phyloP scores from a whole-genome alignment of 106 monocot genomes.

The Allium sativum region DNA sequence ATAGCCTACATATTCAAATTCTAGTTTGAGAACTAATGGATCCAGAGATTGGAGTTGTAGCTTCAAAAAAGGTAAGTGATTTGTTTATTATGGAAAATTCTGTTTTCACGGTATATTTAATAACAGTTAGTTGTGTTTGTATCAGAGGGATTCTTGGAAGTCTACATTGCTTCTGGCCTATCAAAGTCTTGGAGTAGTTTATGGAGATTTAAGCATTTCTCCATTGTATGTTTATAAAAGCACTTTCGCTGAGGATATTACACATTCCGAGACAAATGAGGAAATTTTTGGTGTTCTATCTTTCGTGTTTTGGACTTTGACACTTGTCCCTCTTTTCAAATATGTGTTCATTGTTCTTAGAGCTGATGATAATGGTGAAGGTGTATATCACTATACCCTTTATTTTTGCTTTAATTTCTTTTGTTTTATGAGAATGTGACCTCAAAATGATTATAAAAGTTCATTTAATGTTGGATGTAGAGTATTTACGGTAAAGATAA shows the following conservation, averaged over 20 bases:
- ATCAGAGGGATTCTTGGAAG: slow-evolving; percentile 55
- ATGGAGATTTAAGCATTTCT: slow-evolving; percentile 61
- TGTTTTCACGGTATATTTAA: not conserved
- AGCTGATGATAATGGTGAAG: slow-evolving; percentile 70
- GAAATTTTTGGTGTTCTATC: slow-evolving; percentile 62
- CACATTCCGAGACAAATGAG: slow-evolving; percentile 50
- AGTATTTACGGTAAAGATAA: no score
- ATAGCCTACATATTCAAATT: not conserved
- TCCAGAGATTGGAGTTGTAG: slow-evolving; percentile 1
- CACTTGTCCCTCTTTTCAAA: slow-evolving; percentile 53
- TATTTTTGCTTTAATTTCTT: not conserved
- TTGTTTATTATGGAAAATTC: not conserved
- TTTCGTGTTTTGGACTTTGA: slow-evolving; percentile 60
- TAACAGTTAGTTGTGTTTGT: not conserved
- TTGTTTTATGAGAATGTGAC: no score
- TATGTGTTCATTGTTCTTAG: slow-evolving; percentile 68
- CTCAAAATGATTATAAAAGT: no score
- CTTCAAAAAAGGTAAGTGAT: not conserved
- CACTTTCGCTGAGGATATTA: slow-evolving; percentile 64
- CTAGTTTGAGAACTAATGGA: slow-evolving; percentile 1
- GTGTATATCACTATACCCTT: slow-evolving; percentile 5
- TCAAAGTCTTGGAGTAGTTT: slow-evolving; percentile 63
- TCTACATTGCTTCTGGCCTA: slow-evolving; percentile 45
- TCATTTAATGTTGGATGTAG: no score
- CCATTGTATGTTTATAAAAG: slow-evolving; percentile 66